Evolutionary conservation across 495 filamentous ascomycete genomes (phyloP).

Genomic region (Cladorrhinum samala): DNA sequence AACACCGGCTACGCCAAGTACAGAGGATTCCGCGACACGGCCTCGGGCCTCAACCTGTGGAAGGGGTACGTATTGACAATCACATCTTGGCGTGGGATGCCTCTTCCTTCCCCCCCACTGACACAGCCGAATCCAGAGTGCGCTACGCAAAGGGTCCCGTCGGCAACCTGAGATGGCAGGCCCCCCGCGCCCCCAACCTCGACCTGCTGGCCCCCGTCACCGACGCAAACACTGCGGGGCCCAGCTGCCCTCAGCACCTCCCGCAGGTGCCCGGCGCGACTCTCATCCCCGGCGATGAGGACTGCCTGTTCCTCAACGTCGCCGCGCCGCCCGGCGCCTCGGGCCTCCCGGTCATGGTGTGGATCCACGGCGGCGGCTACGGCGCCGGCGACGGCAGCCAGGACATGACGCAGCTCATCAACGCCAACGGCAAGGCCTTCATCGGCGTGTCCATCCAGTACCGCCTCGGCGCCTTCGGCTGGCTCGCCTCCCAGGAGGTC

Average conservation of each 20-base stretch:
- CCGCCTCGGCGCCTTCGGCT: conserved; percentile 30
- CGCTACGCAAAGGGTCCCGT: conserved; percentile 28
- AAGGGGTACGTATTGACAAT: conserved; percentile 24
- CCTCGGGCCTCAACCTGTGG: conserved; percentile 34
- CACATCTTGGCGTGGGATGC: neutral
- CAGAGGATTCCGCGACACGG: conserved; percentile 26
- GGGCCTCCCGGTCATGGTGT: conserved; percentile 37
- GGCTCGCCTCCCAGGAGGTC: conserved; percentile 21
- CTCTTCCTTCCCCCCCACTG: neutral
- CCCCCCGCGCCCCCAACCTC: conserved; percentile 16
- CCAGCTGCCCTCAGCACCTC: conserved; percentile 16
- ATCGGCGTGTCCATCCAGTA: conserved; percentile 45
- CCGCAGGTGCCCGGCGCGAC: conserved; percentile 11
- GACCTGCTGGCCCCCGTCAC: conserved; percentile 5
- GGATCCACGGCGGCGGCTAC: conserved; percentile 48
- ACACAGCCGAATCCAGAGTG: conserved; percentile 3
- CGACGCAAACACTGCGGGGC: conserved; percentile 12
- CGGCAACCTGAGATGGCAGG: conserved; percentile 29
- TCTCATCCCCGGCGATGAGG: conserved; percentile 25
- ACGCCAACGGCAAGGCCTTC: conserved; percentile 39
- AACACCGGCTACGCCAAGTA: conserved; percentile 39
- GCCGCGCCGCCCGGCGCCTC: conserved; percentile 30
- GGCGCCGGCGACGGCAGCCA: conserved; percentile 30
- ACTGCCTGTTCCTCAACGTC: conserved; percentile 42
- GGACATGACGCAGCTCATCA: conserved; percentile 35